Base-by-base conservation (phyloP, 768 basidiomycete genomes). In the Tylopilus sp. region DNA sequence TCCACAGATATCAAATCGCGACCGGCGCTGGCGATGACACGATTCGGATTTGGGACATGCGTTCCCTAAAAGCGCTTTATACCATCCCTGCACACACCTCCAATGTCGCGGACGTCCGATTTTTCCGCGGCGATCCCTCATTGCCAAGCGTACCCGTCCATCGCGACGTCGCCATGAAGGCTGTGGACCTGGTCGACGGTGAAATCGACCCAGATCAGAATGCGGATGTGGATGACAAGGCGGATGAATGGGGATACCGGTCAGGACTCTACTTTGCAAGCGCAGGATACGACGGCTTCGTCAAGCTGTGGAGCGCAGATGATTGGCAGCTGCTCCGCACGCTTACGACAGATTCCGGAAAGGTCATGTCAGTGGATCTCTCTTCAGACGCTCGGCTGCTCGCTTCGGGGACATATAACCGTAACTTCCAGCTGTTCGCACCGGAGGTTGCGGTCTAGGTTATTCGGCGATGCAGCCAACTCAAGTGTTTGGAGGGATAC, bases 1-100 rank as follows among this genome's bases (percentile, higher is more conserved):
- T 44, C 56, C 39, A n/a, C 62, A 98, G 95, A 55, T 95, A 97
- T 65, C 95, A 98, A 78, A 86, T 99, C 44, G 97, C 95, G 26
- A 97, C 97, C 0, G 97, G 95, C 33, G 86, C 94, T 4, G 93
- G 91, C 40, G 97, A 99, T 69, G 97, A 98, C 66, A 97, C 97
- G 0, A 88, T 99, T 63, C 88, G 95, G 43, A 91, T 98, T 76
- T 99, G 97, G 97, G 97, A 99, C 72, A 84, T 98, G 75, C 86
- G 97, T 35, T 88, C 90, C 15, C 78, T 97, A 28, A 92, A 87
- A 59, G 85, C 92, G n/a, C 73, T 94, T 11, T 93, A 97, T 69
- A 98, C 92, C 38, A 97, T 98, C 58, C 95, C 95, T 2, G 97
- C 94, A 0, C 97, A 99, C 74, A 79, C 87, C 31, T 94, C 90